phyloP scores from a whole-genome alignment of 1,284 basidiomycete species.

The Puccinia novopanici region DNA sequence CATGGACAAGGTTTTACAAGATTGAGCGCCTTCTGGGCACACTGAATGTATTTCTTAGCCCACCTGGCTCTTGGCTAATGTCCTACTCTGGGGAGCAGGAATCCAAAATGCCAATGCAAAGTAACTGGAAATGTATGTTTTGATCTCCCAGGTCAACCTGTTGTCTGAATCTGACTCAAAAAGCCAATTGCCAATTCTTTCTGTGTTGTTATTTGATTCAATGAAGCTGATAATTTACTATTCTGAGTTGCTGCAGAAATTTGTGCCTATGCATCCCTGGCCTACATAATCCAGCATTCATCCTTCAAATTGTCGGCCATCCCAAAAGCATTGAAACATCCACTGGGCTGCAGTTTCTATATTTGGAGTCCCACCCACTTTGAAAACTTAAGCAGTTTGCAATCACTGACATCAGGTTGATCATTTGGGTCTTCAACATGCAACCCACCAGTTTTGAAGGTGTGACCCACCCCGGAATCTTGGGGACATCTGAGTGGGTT shows the following conservation, averaged over 20 bases:
- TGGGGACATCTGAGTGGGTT: too few species aligned
- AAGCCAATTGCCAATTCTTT: background rate
- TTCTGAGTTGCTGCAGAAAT: background rate
- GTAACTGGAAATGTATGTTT: background rate
- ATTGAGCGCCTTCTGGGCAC: background rate
- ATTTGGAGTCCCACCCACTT: too few species aligned
- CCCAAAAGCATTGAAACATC: slow-evolving; percentile 82
- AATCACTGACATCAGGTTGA: too few species aligned
- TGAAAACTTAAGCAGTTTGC: too few species aligned
- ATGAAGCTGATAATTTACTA: background rate
- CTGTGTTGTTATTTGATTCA: slow-evolving; percentile 5
- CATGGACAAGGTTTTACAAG: background rate
- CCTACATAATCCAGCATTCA: slow-evolving; percentile 63
- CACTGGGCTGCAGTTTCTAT: slow-evolving; percentile 71
- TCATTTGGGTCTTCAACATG: too few species aligned
- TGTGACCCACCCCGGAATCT: too few species aligned
- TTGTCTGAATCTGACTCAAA: too few species aligned
- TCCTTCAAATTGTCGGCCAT: slow-evolving; percentile 65
- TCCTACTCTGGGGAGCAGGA: slow-evolving; percentile 20
- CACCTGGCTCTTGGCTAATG: slow-evolving; percentile 20
- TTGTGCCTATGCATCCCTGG: slow-evolving; percentile 17
- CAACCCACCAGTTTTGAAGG: too few species aligned
- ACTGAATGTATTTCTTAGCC: slow-evolving; percentile 23
- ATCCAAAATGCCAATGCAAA: background rate
- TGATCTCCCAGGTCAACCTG: background rate